Percentiles rank a stretch among this genome's conserved stretches.
Evolutionary conservation across 192 early-diverging fungal genomes (phyloP).

Genomic region (Coemansia sp.): DNA sequence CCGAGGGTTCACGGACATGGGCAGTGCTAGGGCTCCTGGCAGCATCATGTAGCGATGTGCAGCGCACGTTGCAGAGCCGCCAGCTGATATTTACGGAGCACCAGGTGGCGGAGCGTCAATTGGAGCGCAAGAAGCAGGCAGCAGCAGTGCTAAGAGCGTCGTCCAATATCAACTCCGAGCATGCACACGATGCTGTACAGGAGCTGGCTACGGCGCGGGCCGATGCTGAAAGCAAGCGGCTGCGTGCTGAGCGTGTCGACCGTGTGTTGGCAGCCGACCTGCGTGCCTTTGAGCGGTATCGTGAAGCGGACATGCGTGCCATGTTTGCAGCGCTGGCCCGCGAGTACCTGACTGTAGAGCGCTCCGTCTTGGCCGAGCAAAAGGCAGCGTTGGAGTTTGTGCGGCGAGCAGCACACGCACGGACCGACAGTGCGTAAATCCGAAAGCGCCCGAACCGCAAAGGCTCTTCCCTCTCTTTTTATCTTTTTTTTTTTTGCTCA

Average conservation of each 20-base stretch:
- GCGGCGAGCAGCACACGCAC: no score
- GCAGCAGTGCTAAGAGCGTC: slow-evolving; percentile 48
- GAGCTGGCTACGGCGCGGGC: slow-evolving; percentile 44
- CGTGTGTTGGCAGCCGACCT: slow-evolving; percentile 41
- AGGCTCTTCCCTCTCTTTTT: not conserved
- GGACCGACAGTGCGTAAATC: no score
- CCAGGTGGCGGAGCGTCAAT: slow-evolving; percentile 45
- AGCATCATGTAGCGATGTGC: slow-evolving; percentile 35
- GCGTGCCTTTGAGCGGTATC: slow-evolving; percentile 33
- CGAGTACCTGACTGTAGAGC: slow-evolving; percentile 42
- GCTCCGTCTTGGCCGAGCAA: slow-evolving; percentile 37
- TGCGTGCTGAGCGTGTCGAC: slow-evolving; percentile 45
- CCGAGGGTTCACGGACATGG: slow-evolving; percentile 45
- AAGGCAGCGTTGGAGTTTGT: slow-evolving; percentile 41
- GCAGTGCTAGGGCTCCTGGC: slow-evolving; percentile 38
- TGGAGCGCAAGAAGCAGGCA: slow-evolving; percentile 50
- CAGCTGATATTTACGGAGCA: slow-evolving; percentile 51
- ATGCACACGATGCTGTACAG: slow-evolving; percentile 42
- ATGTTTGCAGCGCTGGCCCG: slow-evolving; percentile 39
- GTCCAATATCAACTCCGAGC: slow-evolving; percentile 38
- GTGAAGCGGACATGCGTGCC: slow-evolving; percentile 34
- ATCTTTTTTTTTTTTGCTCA: not conserved
- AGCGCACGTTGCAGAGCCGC: slow-evolving; percentile 38
- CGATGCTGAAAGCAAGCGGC: slow-evolving; percentile 38
- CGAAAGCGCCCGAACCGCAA: no score